Evolutionary conservation across 371 early-diverging fungal genomes (phyloP), one percentile per base, ranked within the genome.

Genomic region (Chytridium lagenaria): DNA sequence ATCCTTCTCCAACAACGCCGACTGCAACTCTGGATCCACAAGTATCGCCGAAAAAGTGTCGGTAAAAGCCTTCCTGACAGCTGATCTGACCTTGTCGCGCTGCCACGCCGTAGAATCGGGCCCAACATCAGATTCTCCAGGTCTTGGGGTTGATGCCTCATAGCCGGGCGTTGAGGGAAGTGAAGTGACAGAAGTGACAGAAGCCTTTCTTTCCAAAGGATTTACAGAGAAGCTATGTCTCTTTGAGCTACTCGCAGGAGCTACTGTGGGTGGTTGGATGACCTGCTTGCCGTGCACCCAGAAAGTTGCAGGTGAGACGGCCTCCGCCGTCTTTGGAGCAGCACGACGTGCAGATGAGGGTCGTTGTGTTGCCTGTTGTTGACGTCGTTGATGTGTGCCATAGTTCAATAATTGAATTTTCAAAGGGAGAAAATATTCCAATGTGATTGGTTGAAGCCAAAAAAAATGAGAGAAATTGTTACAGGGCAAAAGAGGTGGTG

Each of bases 1-100:
- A 5, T 52, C 55, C 7, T 5, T 12, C 26, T 52, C 26, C 5
- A 23, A 10, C 55, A 52, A 52, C 5, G 55, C 55, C 55, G 12
- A 5, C 55, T 52, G 55, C 0, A 37, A 38, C 1, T 44, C 30
- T 3, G 70, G 33, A 59, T 82, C 77, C 16, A 49, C 52, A 10
- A 77, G 67, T 5, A 82, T 70, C 3, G 26, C 55, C n/a, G 51
- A 52, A 49, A 82, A 71, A 2, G 77, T 71, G 1, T 74, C 75
- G 50, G 63, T 59, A 68, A 82, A 82, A 0, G 72, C 73, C 44
- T 77, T 74, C 0, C 77, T 75, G 5, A 80, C 80, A 3, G 67
- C 64, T 12, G 33, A 38, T 15, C 83, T 72, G 2, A 72, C 68
- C 57, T 74, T 74, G 51, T 80, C 75, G 31, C 69, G 49, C 66